These are phyloP conservation scores for Myochromella boudieri DNA, from an alignment of 768 basidiomycete genomes.

Conservation along the genomic window DNA sequence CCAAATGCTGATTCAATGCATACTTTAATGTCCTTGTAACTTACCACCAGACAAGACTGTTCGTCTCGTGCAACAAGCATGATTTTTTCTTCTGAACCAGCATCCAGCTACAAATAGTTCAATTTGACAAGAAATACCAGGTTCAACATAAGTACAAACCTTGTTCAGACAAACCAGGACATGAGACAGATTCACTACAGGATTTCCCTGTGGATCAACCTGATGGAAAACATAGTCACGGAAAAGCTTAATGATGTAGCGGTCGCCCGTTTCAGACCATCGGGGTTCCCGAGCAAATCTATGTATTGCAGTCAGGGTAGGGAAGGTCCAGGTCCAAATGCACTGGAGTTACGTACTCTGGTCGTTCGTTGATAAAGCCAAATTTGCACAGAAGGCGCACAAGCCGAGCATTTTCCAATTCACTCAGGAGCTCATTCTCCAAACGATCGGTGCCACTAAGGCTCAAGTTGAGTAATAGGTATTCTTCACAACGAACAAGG, in stretches of 20 bases:
- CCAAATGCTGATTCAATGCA: conserved; percentile 83
- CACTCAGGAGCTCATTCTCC: conserved; percentile 81
- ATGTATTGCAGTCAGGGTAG: neutral
- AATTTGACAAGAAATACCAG: neutral
- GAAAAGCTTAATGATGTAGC: conserved; percentile 98
- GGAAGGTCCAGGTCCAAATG: too few species aligned
- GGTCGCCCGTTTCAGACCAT: conserved; percentile 98
- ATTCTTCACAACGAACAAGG: neutral
- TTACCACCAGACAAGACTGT: conserved; percentile 92
- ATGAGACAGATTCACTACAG: conserved; percentile 87
- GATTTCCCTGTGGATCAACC: conserved; percentile 86
- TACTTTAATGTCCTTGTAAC: conserved; percentile 86
- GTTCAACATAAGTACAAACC: conserved; percentile 39
- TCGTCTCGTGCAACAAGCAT: conserved; percentile 96
- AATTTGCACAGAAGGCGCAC: conserved; percentile 91
- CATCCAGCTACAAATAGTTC: conserved; percentile 66
- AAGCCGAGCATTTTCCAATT: conserved; percentile 92
- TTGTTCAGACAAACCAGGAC: conserved; percentile 94
- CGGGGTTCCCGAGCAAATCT: conserved; percentile 94
- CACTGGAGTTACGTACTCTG: conserved; percentile 68
- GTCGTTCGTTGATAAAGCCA: conserved; percentile 98
- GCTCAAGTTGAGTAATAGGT: neutral
- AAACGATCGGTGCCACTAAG: conserved; percentile 75
- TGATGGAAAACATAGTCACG: conserved; percentile 98
- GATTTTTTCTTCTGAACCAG: conserved; percentile 89